These are phyloP conservation scores for Agroathelia rolfsii DNA, from an alignment of 1,284 basidiomycete species.

Conservation along the genomic window DNA sequence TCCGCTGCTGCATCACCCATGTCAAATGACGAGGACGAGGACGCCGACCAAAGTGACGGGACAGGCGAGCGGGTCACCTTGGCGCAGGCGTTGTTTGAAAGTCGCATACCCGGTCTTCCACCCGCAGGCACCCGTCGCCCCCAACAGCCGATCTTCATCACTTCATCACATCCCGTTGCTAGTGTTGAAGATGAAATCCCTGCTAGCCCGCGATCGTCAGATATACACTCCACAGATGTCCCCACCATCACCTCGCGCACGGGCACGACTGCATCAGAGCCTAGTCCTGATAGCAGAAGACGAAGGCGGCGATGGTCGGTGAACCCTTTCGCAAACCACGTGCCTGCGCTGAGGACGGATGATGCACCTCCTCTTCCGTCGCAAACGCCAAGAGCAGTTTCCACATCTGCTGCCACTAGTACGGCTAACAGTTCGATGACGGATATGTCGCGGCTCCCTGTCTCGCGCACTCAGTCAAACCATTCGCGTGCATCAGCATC, in stretches of 20 bases:
- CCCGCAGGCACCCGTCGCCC: conserved; percentile 54
- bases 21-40: conserved; percentile 62
- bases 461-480: conserved; percentile 3
- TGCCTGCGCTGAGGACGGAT: too few relatives aligned
- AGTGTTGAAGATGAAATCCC: conserved; percentile 32
- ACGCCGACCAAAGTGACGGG: conserved; percentile 42
- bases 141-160: conserved; percentile 59
- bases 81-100: conserved; percentile 64
- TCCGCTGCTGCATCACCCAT: too few relatives aligned
- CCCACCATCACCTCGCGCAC: too few relatives aligned
- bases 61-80: conserved; percentile 65
- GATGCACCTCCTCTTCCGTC: too few relatives aligned
- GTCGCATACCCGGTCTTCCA: conserved; percentile 61
- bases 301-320: too few relatives aligned
- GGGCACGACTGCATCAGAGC: too few relatives aligned
- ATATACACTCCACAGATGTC: conserved; percentile 26
- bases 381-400: too few relatives aligned
- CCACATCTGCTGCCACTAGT: too few relatives aligned
- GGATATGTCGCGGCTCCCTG: too few relatives aligned
- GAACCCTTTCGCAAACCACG: too few relatives aligned
- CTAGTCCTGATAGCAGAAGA: too few relatives aligned
- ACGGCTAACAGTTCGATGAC: too few relatives aligned
- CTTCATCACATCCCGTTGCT: conserved; percentile 25
- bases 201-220: conserved; percentile 38
- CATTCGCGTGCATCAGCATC: conserved; percentile 13